Evolutionary conservation across 75 land plant genomes (phyloP).

Genomic region (Gnetum montanum): DNA sequence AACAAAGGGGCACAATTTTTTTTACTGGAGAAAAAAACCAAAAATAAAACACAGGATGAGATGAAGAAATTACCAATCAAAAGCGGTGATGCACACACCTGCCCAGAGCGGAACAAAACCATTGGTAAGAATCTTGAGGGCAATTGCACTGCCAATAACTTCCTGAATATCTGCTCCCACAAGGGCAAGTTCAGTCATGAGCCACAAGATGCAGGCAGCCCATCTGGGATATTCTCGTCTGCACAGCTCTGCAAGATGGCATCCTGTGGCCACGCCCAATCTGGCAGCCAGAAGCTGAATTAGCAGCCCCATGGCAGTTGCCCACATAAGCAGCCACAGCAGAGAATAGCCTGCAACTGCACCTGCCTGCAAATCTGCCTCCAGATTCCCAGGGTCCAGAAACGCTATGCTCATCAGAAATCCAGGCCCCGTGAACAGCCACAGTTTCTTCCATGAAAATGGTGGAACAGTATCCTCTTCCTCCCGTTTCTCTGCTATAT

Average conservation of each 20-base stretch:
- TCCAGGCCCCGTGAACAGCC: constrained; percentile 42
- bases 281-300: constrained; percentile 78
- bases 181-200: constrained; percentile 86
- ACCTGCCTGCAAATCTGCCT: constrained; percentile 56
- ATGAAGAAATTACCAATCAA: constrained; percentile 65
- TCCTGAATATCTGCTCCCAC: constrained; percentile 96
- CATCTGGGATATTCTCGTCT: constrained; percentile 70
- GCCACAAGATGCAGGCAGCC: constrained; percentile 59
- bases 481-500: not conserved
- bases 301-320: constrained; percentile 72
- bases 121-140: constrained; percentile 67
- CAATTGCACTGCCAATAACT: constrained; percentile 95
- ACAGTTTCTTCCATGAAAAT: constrained; percentile 46
- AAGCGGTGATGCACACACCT: constrained; percentile 82
- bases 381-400: constrained; percentile 16
- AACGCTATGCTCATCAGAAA: constrained; percentile 39
- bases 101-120: constrained; percentile 82
- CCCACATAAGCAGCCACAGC: constrained; percentile 82
- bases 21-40: too few relatives aligned
- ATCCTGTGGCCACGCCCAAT: constrained; percentile 83
- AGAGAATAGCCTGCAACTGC: constrained; percentile 65
- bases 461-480: constrained; percentile 9
- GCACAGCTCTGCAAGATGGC: constrained; percentile 82
- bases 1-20: too few relatives aligned
- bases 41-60: too few relatives aligned